Percentiles rank a stretch among this genome's conserved stretches.
phyloP scores from a whole-genome alignment of 257 asterid species.

The Capsicum rhomboideum region DNA sequence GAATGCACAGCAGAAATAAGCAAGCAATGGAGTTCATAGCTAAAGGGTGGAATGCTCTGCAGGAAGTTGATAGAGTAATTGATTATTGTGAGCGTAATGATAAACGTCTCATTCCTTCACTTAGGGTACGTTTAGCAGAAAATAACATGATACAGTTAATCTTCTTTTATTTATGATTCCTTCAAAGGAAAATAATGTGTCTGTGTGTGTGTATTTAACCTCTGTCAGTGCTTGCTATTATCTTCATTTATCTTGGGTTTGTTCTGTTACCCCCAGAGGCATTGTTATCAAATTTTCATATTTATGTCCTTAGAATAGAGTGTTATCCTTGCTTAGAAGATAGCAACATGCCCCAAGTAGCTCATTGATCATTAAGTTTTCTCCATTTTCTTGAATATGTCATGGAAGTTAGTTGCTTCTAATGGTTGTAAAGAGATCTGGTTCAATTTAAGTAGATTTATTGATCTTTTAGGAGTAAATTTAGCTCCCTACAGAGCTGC shows the following conservation, averaged over 20 bases:
- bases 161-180: neutral
- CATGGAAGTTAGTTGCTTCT: neutral
- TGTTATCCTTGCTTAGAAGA: neutral
- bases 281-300: neutral
- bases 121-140: constrained; percentile 38
- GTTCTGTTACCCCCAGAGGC: neutral
- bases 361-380: neutral
- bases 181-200: neutral
- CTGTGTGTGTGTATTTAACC: neutral
- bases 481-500: neutral
- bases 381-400: neutral
- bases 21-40: constrained; percentile 83
- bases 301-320: neutral
- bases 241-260: neutral
- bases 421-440: neutral
- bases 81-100: constrained; percentile 78
- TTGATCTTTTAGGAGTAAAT: neutral
- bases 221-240: neutral
- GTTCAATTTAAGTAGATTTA: neutral
- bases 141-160: neutral
- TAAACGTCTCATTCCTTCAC: constrained; percentile 72
- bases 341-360: neutral
- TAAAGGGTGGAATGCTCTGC: constrained; percentile 76
- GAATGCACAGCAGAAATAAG: constrained; percentile 82
- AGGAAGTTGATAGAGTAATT: constrained; percentile 92